Percentiles rank a stretch among this genome's conserved stretches.
These are phyloP conservation scores for Pseudozyma sp. DNA, from an alignment of 1,284 basidiomycete genomes.

Conservation along the genomic window DNA sequence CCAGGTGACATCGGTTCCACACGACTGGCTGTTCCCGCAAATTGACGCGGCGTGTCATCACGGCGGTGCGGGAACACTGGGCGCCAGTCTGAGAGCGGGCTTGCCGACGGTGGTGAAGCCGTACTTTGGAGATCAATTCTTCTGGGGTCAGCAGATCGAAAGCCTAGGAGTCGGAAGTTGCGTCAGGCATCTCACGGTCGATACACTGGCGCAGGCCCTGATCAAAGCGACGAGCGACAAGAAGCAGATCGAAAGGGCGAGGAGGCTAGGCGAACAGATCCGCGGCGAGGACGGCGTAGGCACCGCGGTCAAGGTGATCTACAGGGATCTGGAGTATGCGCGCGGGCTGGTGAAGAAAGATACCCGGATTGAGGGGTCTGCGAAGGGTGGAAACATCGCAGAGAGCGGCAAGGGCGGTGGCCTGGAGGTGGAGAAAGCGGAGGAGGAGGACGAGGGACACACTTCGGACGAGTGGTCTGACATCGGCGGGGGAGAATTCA, in stretches of 20 bases:
- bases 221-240: slow-evolving; percentile 82
- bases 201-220: slow-evolving; percentile 81
- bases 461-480: slow-evolving; percentile 57
- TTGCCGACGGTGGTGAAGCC: slow-evolving; percentile 95
- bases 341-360: slow-evolving; percentile 52
- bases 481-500: slow-evolving; percentile 22
- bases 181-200: slow-evolving; percentile 84
- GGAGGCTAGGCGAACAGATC: slow-evolving; percentile 74
- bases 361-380: slow-evolving; percentile 13
- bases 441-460: slow-evolving; percentile 13
- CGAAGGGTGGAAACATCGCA: no score
- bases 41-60: slow-evolving; percentile 98
- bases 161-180: slow-evolving; percentile 88
- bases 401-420: background rate
- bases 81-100: slow-evolving; percentile 89
- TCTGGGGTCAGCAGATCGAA: slow-evolving; percentile 92
- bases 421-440: background rate
- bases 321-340: slow-evolving; percentile 64
- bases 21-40: slow-evolving; percentile 94
- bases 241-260: slow-evolving; percentile 87
- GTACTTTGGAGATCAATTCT: slow-evolving; percentile 97
- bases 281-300: slow-evolving; percentile 71
- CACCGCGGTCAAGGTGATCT: slow-evolving; percentile 63
- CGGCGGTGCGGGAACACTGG: slow-evolving; percentile 93
- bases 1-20: slow-evolving; percentile 87